phyloP scores from a whole-genome alignment of 345 rosid species.

The Geranium brycei region DNA sequence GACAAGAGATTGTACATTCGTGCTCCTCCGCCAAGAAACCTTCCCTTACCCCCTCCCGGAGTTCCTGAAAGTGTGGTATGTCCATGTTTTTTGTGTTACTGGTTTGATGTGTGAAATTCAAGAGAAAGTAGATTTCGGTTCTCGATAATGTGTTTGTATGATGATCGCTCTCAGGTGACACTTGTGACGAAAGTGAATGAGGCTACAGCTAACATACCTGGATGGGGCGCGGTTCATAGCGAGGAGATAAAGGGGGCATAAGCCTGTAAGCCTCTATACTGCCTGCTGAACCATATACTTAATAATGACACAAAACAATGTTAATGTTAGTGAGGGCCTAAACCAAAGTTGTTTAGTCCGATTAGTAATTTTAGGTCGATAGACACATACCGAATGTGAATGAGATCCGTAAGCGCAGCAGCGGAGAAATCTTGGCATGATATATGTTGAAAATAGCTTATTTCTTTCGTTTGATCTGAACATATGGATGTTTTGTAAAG shows the following conservation, averaged over 20 bases:
- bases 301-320: no score
- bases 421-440: no score
- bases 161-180: constrained; percentile 32
- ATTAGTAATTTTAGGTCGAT: no score
- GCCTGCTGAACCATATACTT: no score
- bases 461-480: no score
- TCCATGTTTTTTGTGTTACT: background rate
- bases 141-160: background rate
- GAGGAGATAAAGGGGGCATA: background rate
- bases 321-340: no score
- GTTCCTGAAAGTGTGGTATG: constrained; percentile 77
- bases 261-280: no score
- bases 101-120: background rate
- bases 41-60: constrained; percentile 64
- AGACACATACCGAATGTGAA: no score
- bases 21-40: constrained; percentile 61
- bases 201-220: constrained; percentile 60
- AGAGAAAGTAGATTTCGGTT: background rate
- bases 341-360: no score
- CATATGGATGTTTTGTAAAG: no score
- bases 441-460: no score
- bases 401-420: no score
- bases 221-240: constrained; percentile 31
- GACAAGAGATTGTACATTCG: constrained; percentile 61
- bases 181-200: constrained; percentile 58